Conservation (phyloP, 2,329 filamentous ascomycete species). For the Fusarium sp. region DNA sequence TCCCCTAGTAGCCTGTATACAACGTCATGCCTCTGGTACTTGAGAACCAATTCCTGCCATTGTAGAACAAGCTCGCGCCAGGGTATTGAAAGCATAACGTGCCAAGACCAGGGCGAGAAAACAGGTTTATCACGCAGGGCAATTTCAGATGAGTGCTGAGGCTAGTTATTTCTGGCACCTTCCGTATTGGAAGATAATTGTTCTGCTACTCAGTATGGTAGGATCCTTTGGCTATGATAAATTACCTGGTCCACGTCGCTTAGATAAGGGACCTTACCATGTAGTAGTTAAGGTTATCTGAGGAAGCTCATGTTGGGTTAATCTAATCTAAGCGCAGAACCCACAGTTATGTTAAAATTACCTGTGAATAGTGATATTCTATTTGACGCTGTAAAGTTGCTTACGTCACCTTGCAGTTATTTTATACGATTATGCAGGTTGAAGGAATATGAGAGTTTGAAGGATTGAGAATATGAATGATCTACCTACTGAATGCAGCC, state of each 20-base stretch:
- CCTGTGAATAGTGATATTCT: background rate
- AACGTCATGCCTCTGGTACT: background rate
- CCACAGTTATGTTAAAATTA: background rate
- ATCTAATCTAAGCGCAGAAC: background rate
- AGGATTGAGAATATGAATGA: background rate
- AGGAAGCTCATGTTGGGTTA: background rate
- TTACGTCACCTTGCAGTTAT: background rate
- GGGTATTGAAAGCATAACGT: no score
- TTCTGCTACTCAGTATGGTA: no score
- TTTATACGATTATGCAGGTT: background rate
- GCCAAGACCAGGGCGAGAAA: background rate
- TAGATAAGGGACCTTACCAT: no score
- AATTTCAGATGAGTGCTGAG: no score
- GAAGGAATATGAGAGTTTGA: background rate
- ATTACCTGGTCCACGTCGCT: no score
- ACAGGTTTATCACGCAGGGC: background rate
- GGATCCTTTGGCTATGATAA: no score
- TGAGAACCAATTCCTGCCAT: background rate
- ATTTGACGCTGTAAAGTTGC: background rate
- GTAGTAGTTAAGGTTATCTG: background rate
- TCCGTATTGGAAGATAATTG: background rate
- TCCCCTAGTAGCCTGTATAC: background rate
- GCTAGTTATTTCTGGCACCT: no score
- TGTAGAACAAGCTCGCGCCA: background rate
- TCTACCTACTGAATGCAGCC: background rate